Percentiles rank a stretch among this genome's conserved stretches.
These are phyloP conservation scores for Colletotrichum spaethianum DNA, from an alignment of 2,329 filamentous ascomycete species.

Conservation along the genomic window DNA sequence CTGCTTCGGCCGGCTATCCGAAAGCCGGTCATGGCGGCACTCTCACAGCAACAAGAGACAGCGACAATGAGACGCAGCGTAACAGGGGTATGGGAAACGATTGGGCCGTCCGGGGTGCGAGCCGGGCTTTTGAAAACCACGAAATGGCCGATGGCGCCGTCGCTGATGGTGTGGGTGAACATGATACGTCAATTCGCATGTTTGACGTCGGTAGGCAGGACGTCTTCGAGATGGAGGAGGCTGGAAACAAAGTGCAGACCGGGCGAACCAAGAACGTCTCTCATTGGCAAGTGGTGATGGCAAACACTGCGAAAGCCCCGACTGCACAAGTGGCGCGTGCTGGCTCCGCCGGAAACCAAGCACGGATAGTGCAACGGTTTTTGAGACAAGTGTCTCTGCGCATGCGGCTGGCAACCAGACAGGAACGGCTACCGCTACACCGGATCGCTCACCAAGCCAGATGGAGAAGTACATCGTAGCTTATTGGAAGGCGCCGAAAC, in stretches of 20 bases:
- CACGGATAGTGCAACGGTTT: neutral
- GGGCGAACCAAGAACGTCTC: neutral
- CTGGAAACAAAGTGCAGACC: constrained; percentile 1
- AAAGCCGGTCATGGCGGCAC: neutral
- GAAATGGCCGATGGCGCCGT: neutral
- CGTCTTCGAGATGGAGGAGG: neutral
- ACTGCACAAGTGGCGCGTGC: neutral
- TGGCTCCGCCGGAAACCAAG: neutral
- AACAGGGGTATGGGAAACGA: neutral
- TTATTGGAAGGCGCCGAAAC: too few relatives aligned
- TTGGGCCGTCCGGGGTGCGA: neutral
- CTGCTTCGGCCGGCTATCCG: neutral
- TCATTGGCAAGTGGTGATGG: neutral
- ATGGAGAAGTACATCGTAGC: too few relatives aligned
- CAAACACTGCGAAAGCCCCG: neutral
- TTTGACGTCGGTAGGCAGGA: neutral
- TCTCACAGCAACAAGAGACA: neutral
- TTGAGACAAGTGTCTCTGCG: neutral
- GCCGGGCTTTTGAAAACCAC: neutral
- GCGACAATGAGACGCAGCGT: neutral
- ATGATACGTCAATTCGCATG: neutral
- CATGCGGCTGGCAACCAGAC: neutral
- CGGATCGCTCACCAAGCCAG: neutral
- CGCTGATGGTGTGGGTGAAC: neutral
- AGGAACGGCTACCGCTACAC: constrained; percentile 4